These are phyloP conservation scores for Solanum acaule DNA, from an alignment of 257 asterid genomes.

Conservation along the genomic window DNA sequence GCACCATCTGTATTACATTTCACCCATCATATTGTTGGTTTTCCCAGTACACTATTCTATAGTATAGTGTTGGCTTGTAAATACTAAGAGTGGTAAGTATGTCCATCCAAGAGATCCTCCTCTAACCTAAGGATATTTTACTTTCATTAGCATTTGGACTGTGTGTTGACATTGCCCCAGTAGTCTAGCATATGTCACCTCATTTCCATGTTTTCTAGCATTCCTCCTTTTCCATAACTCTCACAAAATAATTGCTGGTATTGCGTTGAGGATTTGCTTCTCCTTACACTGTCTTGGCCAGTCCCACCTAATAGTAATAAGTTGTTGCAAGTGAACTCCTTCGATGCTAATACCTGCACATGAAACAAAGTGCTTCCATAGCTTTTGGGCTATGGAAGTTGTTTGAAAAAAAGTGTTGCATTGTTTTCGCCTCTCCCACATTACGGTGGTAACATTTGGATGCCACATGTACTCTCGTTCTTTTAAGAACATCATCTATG, in stretches of 20 bases:
- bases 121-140: neutral
- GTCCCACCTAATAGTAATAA: too few species aligned
- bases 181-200: neutral
- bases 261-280: neutral
- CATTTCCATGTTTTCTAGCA: neutral
- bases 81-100: neutral
- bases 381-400: neutral
- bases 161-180: neutral
- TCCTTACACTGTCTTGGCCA: too few species aligned
- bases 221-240: neutral
- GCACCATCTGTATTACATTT: neutral
- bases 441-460: neutral
- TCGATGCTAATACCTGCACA: neutral
- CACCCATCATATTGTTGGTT: neutral
- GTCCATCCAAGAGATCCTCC: neutral
- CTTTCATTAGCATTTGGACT: neutral
- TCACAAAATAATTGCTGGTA: neutral
- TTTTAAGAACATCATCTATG: neutral
- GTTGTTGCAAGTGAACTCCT: neutral
- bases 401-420: neutral
- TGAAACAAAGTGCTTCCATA: neutral
- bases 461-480: neutral
- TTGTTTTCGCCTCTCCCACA: neutral
- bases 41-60: neutral
- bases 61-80: too few species aligned